Evolutionary conservation across 2,329 filamentous ascomycete species (phyloP).

Genomic region (Sarocladium brachiariae): DNA sequence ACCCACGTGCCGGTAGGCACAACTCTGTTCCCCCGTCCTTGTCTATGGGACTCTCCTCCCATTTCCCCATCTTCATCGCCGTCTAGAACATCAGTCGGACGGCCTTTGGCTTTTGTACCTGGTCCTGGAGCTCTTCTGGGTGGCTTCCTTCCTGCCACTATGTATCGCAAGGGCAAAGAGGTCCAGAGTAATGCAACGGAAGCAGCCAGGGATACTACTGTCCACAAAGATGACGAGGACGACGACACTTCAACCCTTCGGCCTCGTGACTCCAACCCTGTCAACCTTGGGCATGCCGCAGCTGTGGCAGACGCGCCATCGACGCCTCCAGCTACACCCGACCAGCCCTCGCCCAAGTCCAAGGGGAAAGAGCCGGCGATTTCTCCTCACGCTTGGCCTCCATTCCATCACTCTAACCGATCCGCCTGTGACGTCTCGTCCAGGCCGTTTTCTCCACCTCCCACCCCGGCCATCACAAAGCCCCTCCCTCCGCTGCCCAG

Average conservation of each 20-base stretch:
- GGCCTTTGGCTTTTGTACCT: not conserved
- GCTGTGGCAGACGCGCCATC: not conserved
- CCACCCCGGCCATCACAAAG: not conserved
- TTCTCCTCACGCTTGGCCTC: not conserved
- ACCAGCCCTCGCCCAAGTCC: not conserved
- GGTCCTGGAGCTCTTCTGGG: not conserved
- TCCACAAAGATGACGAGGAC: not conserved
- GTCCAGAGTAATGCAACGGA: not conserved
- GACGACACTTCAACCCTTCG: constrained; percentile 1
- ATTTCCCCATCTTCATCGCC: not conserved
- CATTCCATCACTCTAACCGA: not conserved
- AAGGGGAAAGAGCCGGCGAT: not conserved
- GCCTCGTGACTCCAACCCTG: not conserved
- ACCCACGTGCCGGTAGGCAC: too few species aligned
- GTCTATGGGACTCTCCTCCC: not conserved
- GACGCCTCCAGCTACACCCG: not conserved
- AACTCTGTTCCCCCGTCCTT: too few species aligned
- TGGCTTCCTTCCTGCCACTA: not conserved
- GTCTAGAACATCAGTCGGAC: not conserved
- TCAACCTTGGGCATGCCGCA: not conserved
- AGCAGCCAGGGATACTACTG: not conserved
- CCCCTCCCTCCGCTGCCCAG: not conserved
- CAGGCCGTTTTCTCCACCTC: not conserved
- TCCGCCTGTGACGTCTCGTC: not conserved
- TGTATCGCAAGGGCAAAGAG: not conserved